Evolutionary conservation across 352 stramenopile species (phyloP).

Genomic region (Elongisporangium anandrum): DNA sequence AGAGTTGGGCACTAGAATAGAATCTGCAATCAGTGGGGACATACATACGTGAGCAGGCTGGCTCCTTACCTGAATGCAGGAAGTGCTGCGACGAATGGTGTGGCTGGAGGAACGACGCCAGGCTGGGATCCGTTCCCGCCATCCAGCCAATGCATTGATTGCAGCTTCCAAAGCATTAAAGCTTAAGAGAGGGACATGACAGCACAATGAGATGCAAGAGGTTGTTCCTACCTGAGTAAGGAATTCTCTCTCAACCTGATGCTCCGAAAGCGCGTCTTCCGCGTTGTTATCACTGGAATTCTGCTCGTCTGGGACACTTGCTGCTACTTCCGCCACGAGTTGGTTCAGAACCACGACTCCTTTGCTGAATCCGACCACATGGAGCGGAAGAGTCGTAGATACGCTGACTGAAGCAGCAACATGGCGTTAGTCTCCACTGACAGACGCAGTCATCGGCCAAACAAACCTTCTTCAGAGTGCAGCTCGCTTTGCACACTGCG

Average conservation of each 20-base stretch:
- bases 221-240: neutral
- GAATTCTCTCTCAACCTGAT: constrained; percentile 2
- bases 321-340: constrained; percentile 56
- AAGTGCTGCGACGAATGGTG: constrained; percentile 3
- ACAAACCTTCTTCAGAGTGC: constrained; percentile 22
- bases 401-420: constrained; percentile 22
- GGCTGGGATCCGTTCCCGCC: constrained; percentile 46
- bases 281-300: constrained; percentile 10
- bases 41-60: neutral
- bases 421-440: constrained; percentile 4
- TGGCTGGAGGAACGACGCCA: constrained; percentile 25
- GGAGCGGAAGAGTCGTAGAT: constrained; percentile 43
- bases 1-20: constrained; percentile 29
- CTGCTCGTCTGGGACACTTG: constrained; percentile 12
- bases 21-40: neutral
- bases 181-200: constrained; percentile 1
- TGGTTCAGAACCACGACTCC: constrained; percentile 65
- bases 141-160: constrained; percentile 65
- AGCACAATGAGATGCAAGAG: neutral
- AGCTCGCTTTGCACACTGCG: constrained; percentile 22
- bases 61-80: constrained; percentile 27
- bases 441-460: neutral
- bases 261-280: constrained; percentile 6
- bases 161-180: constrained; percentile 18
- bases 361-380: constrained; percentile 70